Percentiles rank a stretch among this genome's conserved stretches.
Conservation (phyloP, 2,329 filamentous ascomycete species). For the Parasarocladium wereldwijsianum region DNA sequence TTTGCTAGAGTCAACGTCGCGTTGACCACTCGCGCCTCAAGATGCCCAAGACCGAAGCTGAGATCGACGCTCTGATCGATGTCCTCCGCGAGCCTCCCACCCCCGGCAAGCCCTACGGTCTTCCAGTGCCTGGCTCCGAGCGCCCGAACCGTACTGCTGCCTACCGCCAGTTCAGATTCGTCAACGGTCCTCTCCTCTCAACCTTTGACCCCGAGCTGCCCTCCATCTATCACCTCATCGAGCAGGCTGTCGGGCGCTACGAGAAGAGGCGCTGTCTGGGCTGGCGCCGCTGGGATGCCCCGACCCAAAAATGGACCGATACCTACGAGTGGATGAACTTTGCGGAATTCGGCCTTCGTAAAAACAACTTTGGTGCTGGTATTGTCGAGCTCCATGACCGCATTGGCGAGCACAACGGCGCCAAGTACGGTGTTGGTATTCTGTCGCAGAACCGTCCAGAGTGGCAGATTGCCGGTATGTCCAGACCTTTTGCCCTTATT, state of each 20-base stretch:
- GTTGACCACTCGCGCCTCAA: no score
- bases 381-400: constrained; percentile 68
- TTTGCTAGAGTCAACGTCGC: no score
- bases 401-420: constrained; percentile 39
- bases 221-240: constrained; percentile 72
- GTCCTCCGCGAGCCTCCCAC: constrained; percentile 51
- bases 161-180: constrained; percentile 73
- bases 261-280: constrained; percentile 65
- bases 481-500: not conserved
- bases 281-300: constrained; percentile 62
- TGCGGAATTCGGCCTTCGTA: constrained; percentile 59
- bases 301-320: constrained; percentile 56
- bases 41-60: constrained; percentile 8
- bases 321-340: constrained; percentile 79
- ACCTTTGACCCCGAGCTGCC: constrained; percentile 55
- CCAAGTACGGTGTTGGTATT: constrained; percentile 62
- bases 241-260: constrained; percentile 45
- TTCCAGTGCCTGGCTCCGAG: constrained; percentile 63
- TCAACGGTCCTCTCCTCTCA: constrained; percentile 54
- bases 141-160: constrained; percentile 56
- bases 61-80: constrained; percentile 25
- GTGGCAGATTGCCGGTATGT: constrained; percentile 66
- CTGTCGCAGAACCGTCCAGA: constrained; percentile 80
- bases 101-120: constrained; percentile 61
- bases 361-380: constrained; percentile 74